Percentiles rank a stretch among this genome's conserved stretches.
phyloP scores from a whole-genome alignment of 2,329 filamentous ascomycete genomes.

The Neopestalotiopsis sp. region DNA sequence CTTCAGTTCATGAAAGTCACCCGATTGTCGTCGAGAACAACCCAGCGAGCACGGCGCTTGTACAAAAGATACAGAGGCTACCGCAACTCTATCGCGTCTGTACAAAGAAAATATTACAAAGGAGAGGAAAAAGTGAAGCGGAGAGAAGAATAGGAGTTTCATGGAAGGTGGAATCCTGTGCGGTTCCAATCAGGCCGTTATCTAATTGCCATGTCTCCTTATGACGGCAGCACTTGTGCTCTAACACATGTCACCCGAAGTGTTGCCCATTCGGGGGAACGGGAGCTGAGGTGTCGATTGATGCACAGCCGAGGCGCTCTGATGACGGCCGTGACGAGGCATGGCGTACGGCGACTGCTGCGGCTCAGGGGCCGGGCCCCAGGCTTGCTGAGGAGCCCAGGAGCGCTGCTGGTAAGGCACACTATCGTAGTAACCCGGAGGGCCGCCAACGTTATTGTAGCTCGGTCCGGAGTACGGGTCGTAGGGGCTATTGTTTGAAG shows the following conservation, averaged over 20 bases:
- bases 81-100: no score
- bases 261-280: conserved; percentile 19
- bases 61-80: no score
- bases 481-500: conserved; percentile 25
- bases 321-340: conserved; percentile 35
- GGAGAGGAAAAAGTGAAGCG: no score
- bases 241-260: not conserved
- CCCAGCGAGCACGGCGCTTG: no score
- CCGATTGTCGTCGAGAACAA: no score
- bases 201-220: no score
- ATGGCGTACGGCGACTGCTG: conserved; percentile 14
- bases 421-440: conserved; percentile 31
- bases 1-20: not conserved
- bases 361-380: conserved; percentile 6
- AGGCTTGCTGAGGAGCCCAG: conserved; percentile 23
- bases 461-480: conserved; percentile 24
- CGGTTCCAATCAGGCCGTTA: no score
- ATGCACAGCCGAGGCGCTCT: conserved; percentile 34
- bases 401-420: conserved; percentile 21
- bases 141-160: no score
- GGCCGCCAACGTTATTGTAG: conserved; percentile 15
- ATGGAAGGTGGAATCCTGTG: no score
- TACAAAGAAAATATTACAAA: no score
- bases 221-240: no score
- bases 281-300: conserved; percentile 22